Base-by-base conservation (phyloP, 2,329 filamentous ascomycete genomes). In the Xylaria sp. region DNA sequence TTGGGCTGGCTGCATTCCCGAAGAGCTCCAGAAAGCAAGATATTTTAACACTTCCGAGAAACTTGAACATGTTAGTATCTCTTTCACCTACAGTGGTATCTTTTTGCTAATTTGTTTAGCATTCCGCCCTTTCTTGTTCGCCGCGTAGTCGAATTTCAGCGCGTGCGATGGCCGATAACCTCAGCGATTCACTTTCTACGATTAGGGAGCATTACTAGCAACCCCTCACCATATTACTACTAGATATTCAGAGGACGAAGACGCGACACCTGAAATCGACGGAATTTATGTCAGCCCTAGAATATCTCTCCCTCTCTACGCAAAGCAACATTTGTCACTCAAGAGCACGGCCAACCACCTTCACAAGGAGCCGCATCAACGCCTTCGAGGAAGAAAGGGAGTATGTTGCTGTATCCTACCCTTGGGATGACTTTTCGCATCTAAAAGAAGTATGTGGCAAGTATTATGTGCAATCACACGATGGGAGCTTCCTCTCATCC, bases 371-470 rank as follows among this genome's bases (percentile, higher is more conserved):
- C 0, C n/a, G 3, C 10, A 59, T 59, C 53, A 23, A 64, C 21
- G 29, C 44, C 42, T 35, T 40, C 21, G 5, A 29, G 0, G 23
- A 37, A 51, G 23, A 37, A 51, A 40, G 3, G 12, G 32, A 44
- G 1, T 63, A 63, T 23, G 61, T 58, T 50, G 62, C 62, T 9
- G 1, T 64, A 27, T 64, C 44, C 12, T 64, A 51, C 51, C 59
- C 62, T 12, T 53, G 44, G 62, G 1, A 32, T 40, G 5, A n/a
- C 13, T 29, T 32, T 42, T 21, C 5, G 29, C 21, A 12, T 42
- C 12, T 12, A 16, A 35, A 35, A 5, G 5, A 44, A 6, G 2
- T 1, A 16, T 42, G 4, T 35, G 60, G 50, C 16, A n/a, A 35
- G 48, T 63, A 63, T 5, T 47, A 12, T 29, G n/a, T 55, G 18